Evolutionary conservation across 1,284 basidiomycete genomes (phyloP).

Genomic region (Ceratobasidium sp.): DNA sequence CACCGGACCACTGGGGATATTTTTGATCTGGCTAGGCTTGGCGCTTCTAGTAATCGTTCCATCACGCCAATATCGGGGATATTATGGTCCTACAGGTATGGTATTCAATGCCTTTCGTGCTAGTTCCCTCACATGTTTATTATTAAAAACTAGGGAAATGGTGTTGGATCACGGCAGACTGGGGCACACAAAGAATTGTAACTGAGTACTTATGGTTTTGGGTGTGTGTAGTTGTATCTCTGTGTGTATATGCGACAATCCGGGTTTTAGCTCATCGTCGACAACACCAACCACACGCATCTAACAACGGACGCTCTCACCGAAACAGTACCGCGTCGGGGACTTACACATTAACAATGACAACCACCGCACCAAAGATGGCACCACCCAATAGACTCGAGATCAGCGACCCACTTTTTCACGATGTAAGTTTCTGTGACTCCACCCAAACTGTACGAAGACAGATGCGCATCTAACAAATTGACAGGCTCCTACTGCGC

Average conservation of each 20-base stretch:
- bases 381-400: no score
- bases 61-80: not conserved
- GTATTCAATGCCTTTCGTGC: not conserved
- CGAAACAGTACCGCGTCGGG: no score
- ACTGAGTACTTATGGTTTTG: conserved; percentile 4
- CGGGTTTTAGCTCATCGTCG: no score
- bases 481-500: no score
- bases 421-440: no score
- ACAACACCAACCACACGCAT: no score
- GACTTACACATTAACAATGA: no score
- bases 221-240: not conserved
- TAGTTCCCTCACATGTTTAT: not conserved
- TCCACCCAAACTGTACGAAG: no score
- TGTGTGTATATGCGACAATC: not conserved
- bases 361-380: no score
- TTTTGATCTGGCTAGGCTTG: not conserved
- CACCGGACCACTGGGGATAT: not conserved
- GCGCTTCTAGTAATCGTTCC: not conserved
- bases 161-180: not conserved
- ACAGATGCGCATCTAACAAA: no score
- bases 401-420: no score
- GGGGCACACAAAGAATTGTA: not conserved
- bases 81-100: conserved; percentile 5
- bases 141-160: not conserved
- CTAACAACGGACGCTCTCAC: no score